Conservation (phyloP, 805 yeast genomes). For the Lachancea cidri region DNA sequence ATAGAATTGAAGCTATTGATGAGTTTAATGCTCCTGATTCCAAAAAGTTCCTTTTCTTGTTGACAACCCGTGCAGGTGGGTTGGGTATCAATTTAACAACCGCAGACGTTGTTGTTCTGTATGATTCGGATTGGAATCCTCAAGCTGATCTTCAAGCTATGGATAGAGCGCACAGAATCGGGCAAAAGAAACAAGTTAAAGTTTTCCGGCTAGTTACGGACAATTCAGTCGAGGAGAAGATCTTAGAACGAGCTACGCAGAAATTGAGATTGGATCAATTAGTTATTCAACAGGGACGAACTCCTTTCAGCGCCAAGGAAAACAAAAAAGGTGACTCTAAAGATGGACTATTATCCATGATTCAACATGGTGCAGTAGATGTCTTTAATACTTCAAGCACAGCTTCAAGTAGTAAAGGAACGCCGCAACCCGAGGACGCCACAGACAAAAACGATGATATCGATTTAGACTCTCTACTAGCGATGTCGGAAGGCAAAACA, state of each 20-base stretch:
- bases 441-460: slow-evolving; percentile 37
- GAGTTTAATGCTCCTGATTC: slow-evolving; percentile 74
- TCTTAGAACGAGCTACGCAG: slow-evolving; percentile 75
- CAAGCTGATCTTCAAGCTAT: slow-evolving; percentile 86
- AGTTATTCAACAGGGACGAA: slow-evolving; percentile 74
- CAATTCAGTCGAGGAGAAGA: slow-evolving; percentile 79
- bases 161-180: slow-evolving; percentile 88
- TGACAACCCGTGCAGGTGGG: slow-evolving; percentile 89
- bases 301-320: slow-evolving; percentile 24
- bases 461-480: slow-evolving; percentile 56
- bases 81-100: slow-evolving; percentile 76
- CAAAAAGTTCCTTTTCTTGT: slow-evolving; percentile 63
- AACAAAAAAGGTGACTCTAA: slow-evolving; percentile 40
- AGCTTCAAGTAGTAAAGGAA: slow-evolving; percentile 17
- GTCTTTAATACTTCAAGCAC: slow-evolving; percentile 36
- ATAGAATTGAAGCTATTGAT: slow-evolving; percentile 70
- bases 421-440: slow-evolving; percentile 27
- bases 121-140: slow-evolving; percentile 85
- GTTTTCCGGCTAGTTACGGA: slow-evolving; percentile 76
- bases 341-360: slow-evolving; percentile 74
- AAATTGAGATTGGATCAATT: slow-evolving; percentile 73
- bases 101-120: slow-evolving; percentile 73
- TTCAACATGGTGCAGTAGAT: slow-evolving; percentile 75
- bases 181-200: slow-evolving; percentile 78
- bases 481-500: slow-evolving; percentile 60